Percentiles rank a stretch among this genome's conserved stretches.
Conservation (phyloP, 306 rosid genomes). For the Phaseolus lunatus region DNA sequence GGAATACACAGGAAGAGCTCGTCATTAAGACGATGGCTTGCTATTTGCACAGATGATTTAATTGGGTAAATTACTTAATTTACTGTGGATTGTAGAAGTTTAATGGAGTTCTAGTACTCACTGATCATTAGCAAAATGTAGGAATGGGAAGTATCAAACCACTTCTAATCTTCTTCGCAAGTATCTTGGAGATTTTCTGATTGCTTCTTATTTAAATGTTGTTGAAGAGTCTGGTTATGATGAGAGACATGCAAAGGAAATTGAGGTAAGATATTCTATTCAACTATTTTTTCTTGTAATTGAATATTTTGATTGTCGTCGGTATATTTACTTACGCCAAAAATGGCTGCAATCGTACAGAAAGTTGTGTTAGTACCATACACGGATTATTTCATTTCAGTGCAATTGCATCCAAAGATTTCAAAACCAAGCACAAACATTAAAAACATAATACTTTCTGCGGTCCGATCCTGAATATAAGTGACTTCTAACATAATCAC, state of each 20-base stretch:
- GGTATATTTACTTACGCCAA: conserved; percentile 26
- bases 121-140: conserved; percentile 44
- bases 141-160: conserved; percentile 74
- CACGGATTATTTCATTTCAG: conserved; percentile 32
- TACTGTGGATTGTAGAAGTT: conserved; percentile 26
- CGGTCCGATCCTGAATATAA: no score
- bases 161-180: conserved; percentile 81
- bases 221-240: conserved; percentile 90
- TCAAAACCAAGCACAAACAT: conserved; percentile 21
- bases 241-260: conserved; percentile 76
- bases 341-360: conserved; percentile 28
- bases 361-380: conserved; percentile 29
- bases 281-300: conserved; percentile 35
- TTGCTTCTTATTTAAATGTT: conserved; percentile 83
- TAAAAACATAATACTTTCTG: background rate
- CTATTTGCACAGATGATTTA: conserved; percentile 84
- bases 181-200: conserved; percentile 90
- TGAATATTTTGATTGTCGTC: conserved; percentile 31
- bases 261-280: conserved; percentile 71
- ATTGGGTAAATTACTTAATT: conserved; percentile 62
- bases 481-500: no score
- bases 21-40: conserved; percentile 95
- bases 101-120: conserved; percentile 34
- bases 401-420: conserved; percentile 36
- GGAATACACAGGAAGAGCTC: conserved; percentile 90